Percentiles rank a stretch among this genome's conserved stretches.
phyloP scores from a whole-genome alignment of 768 basidiomycete genomes.

The Psilocybe tampanensis region DNA sequence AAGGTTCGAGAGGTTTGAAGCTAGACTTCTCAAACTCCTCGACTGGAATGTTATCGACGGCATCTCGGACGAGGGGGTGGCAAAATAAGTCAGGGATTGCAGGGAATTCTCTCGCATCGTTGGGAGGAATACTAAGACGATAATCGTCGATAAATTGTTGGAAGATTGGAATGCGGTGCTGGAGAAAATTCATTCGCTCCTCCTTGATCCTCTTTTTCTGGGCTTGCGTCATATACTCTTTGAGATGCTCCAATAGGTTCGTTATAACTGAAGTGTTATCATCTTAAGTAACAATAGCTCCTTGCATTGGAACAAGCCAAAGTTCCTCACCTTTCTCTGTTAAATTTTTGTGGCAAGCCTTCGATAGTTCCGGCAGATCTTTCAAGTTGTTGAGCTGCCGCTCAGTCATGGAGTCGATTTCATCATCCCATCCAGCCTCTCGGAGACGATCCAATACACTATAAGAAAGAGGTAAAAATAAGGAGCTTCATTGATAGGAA shows the following conservation, averaged over 20 bases:
- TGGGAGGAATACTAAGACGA: not conserved
- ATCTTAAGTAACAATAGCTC: not conserved
- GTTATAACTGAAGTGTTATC: not conserved
- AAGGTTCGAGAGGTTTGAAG: not conserved
- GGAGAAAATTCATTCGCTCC: not conserved
- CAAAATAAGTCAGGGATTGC: not conserved
- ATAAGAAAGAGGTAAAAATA: not conserved
- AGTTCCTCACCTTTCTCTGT: not conserved
- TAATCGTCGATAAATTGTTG: not conserved
- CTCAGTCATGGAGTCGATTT: not conserved
- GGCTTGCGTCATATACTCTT: not conserved
- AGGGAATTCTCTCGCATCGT: not conserved
- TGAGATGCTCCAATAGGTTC: not conserved
- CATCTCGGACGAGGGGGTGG: not conserved
- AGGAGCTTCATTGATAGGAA: no score
- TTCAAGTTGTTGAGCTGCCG: not conserved
- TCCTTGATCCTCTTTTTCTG: not conserved
- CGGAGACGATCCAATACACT: conserved; percentile 3
- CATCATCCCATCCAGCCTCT: conserved; percentile 9
- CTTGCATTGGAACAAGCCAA: not conserved
- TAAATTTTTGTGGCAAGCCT: conserved; percentile 3
- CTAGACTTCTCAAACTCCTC: not conserved
- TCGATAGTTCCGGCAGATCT: not conserved
- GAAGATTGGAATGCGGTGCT: not conserved
- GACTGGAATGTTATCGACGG: not conserved